phyloP scores from a whole-genome alignment of 2,329 filamentous ascomycete species.

The Scolecobasidium constrictum region DNA sequence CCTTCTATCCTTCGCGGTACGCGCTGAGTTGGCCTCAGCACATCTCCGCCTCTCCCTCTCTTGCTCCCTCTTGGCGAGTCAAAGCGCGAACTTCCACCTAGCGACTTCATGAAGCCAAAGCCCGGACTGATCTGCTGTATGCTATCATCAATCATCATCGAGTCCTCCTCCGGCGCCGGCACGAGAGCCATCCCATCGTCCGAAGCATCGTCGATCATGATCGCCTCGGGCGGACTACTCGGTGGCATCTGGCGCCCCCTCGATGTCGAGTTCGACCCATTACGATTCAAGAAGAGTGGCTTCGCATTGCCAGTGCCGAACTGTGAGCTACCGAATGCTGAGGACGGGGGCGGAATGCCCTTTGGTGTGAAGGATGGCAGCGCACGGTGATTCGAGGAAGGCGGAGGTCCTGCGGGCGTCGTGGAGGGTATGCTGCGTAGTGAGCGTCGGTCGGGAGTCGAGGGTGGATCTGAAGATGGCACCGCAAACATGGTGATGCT shows the following conservation, averaged over 20 bases:
- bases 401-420: slow-evolving; percentile 46
- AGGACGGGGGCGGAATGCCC: slow-evolving; percentile 38
- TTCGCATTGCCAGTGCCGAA: slow-evolving; percentile 13
- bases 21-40: slow-evolving; percentile 16
- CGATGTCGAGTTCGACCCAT: neutral
- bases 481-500: slow-evolving; percentile 6
- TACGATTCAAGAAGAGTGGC: neutral
- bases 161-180: slow-evolving; percentile 18
- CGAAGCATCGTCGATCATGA: slow-evolving; percentile 18
- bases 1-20: slow-evolving; percentile 49
- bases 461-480: slow-evolving; percentile 18
- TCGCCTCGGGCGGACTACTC: slow-evolving; percentile 8
- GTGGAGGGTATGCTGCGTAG: slow-evolving; percentile 35
- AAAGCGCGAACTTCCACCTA: slow-evolving; percentile 10
- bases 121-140: slow-evolving; percentile 11
- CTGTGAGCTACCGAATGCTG: slow-evolving; percentile 41
- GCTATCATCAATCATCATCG: slow-evolving; percentile 10
- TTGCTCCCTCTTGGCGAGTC: slow-evolving; percentile 5
- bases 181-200: slow-evolving; percentile 27
- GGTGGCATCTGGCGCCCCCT: slow-evolving; percentile 4
- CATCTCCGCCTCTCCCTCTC: slow-evolving; percentile 5
- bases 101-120: neutral
- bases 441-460: slow-evolving; percentile 22
- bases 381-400: slow-evolving; percentile 30
- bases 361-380: slow-evolving; percentile 44